These are phyloP conservation scores for Phytophthora palmivora DNA, from an alignment of 352 stramenopile genomes.

Conservation along the genomic window DNA sequence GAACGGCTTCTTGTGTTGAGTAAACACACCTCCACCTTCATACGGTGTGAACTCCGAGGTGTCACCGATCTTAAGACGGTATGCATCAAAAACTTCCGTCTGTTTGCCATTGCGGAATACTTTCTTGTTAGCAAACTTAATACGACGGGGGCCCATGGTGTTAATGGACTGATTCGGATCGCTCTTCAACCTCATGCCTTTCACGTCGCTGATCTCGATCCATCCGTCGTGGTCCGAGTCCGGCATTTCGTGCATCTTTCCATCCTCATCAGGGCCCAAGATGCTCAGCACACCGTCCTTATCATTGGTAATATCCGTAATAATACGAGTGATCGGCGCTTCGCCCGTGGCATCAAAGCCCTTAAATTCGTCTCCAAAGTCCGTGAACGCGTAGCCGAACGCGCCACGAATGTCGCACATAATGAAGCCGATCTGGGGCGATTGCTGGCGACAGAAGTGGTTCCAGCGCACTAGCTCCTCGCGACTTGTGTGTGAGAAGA, in stretches of 20 bases:
- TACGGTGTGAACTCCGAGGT: constrained; percentile 85
- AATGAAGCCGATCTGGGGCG: constrained; percentile 84
- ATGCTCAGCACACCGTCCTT: constrained; percentile 78
- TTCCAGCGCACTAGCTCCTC: constrained; percentile 90
- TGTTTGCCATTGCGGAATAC: constrained; percentile 88
- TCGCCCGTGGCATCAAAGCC: constrained; percentile 84
- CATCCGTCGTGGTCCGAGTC: constrained; percentile 88
- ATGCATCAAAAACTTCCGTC: constrained; percentile 86
- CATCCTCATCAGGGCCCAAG: constrained; percentile 82
- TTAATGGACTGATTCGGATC: constrained; percentile 81
- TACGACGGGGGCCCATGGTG: constrained; percentile 72
- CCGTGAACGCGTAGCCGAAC: constrained; percentile 84
- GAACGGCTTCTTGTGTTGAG: constrained; percentile 87
- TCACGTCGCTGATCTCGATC: constrained; percentile 86
- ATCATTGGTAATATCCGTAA: constrained; percentile 88
- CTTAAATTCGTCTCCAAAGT: constrained; percentile 82
- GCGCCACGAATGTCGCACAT: constrained; percentile 78
- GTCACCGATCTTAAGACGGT: constrained; percentile 84
- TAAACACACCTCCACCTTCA: constrained; percentile 81
- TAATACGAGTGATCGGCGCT: constrained; percentile 86
- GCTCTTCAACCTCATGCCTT: constrained; percentile 73
- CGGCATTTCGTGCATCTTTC: constrained; percentile 90
- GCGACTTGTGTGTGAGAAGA: constrained; percentile 84
- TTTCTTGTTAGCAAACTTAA: constrained; percentile 88
- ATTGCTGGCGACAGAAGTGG: constrained; percentile 85